Base-by-base conservation (phyloP, 768 basidiomycete genomes). In the Lyophyllum decastes region DNA sequence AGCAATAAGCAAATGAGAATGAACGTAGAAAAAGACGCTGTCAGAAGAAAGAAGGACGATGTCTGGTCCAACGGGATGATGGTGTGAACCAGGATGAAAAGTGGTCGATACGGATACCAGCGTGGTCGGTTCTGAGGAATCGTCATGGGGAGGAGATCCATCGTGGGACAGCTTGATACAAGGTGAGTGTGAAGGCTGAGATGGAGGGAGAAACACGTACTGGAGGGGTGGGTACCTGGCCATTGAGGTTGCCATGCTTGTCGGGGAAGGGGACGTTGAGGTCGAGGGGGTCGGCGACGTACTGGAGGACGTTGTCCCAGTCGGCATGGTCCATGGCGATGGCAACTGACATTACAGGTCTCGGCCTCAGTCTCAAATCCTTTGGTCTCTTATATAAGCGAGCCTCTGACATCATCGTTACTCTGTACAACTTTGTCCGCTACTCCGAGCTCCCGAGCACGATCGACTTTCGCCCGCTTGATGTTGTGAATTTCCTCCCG, bases 21-120 rank as follows among this genome's bases (percentile, higher is more conserved):
- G 90, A 6, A 87, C 87, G 66, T 93, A 93, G 79, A 94, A 94
- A 72, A 92, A 91, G 40, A 94, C 90, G 17, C 82, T 80, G 66
- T 94, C 92, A 26, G 84, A 79, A 2, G 90, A 86, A 54, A 92
- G 73, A 49, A 92, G 72, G 62, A 88, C 78, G 44, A 85, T 62
- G 67, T 94, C 88, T 0, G 88, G 84, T 1, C 78, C 76, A n/a
- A 79, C 68, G 0, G 81, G 64, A 34, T 82, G 76, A 59, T 81
- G 80, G 57, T 84, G 81, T 2, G 88, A 84, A 35, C 82, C 85
- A 2, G 91, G 90, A 65, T 82, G 87, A 73, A 93, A 94, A 0
- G 90, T 90, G 25, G 92, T 94, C 16, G 90, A 92, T 34, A 94
- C 85, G 1, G 90, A 90, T 55, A 93, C 87, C 52, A 79, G 73